A percentile compares a stretch with the other conserved stretches of the same genome.
These are phyloP conservation scores for Adansonia madagascariensis DNA, from an alignment of 441 rosid genomes.

Conservation along the genomic window DNA sequence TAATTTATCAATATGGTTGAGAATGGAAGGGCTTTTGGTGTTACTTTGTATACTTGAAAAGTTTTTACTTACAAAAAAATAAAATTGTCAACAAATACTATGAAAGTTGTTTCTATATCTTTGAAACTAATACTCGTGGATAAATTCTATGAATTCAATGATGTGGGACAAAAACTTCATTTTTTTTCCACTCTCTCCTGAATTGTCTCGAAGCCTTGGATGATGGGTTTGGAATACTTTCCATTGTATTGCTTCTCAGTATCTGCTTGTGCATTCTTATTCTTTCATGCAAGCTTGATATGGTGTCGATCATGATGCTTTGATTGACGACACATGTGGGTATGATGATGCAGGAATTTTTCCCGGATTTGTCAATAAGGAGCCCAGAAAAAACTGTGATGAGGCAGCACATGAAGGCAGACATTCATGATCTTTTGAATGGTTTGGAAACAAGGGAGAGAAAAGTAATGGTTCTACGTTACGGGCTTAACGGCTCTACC, in stretches of 20 bases:
- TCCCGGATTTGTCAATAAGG: constrained; percentile 50
- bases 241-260: not conserved
- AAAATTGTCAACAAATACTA: not conserved
- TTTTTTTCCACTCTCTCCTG: not conserved
- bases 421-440: constrained; percentile 50
- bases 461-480: constrained; percentile 63
- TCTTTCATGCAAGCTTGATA: not conserved
- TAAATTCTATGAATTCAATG: constrained; percentile 7
- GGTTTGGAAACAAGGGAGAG: constrained; percentile 69
- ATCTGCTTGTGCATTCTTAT: constrained; percentile 6
- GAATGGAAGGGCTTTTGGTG: not conserved
- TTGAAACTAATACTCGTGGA: not conserved
- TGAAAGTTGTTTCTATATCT: not conserved
- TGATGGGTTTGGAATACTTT: not conserved
- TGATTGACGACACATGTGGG: constrained; percentile 17
- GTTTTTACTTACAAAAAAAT: not conserved
- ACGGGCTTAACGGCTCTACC: constrained; percentile 55
- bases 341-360: constrained; percentile 57
- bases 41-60: not conserved
- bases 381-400: constrained; percentile 56
- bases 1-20: not conserved
- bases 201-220: not conserved
- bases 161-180: not conserved
- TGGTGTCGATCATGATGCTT: not conserved
- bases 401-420: constrained; percentile 61